phyloP scores from a whole-genome alignment of 2,329 filamentous ascomycete genomes.

The Trichoderma sp. region DNA sequence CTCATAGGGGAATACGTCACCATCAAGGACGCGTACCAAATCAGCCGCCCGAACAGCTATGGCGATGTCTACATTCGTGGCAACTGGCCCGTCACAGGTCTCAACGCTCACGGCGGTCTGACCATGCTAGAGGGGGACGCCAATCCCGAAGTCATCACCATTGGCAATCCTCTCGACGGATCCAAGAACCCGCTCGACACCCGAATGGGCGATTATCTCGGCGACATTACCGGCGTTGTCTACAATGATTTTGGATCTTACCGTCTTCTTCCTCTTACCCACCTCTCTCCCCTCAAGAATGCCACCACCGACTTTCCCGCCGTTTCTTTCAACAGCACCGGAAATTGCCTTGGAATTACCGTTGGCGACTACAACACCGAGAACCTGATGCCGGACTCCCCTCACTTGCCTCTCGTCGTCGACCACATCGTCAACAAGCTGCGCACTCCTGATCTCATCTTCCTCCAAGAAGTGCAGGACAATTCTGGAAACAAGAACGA shows the following conservation, averaged over 20 bases:
- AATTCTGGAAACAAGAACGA: slow-evolving; percentile 60
- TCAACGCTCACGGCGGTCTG: slow-evolving; percentile 61
- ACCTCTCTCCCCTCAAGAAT: slow-evolving; percentile 46
- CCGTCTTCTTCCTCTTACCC: slow-evolving; percentile 61
- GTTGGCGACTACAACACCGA: slow-evolving; percentile 68
- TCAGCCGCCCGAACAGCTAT: slow-evolving; percentile 60
- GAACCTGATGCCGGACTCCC: slow-evolving; percentile 58
- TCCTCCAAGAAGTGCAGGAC: slow-evolving; percentile 70
- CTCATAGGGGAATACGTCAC: slow-evolving; percentile 66
- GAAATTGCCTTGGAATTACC: slow-evolving; percentile 59
- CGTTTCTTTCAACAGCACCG: slow-evolving; percentile 51
- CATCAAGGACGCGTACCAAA: slow-evolving; percentile 52
- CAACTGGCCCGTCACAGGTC: slow-evolving; percentile 59
- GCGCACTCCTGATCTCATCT: slow-evolving; percentile 61
- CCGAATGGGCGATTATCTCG: slow-evolving; percentile 62
- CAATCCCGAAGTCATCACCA: slow-evolving; percentile 66
- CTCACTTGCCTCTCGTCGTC: slow-evolving; percentile 57
- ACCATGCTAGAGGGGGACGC: slow-evolving; percentile 60
- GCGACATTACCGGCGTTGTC: slow-evolving; percentile 66
- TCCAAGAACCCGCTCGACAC: slow-evolving; percentile 55
- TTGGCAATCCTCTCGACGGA: slow-evolving; percentile 64
- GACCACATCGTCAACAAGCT: slow-evolving; percentile 63
- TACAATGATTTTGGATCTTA: slow-evolving; percentile 67
- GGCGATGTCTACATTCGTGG: slow-evolving; percentile 69
- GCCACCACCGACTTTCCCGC: slow-evolving; percentile 47